These are phyloP conservation scores for Solanum ossicruentum DNA, from an alignment of 257 asterid genomes.

Conservation along the genomic window DNA sequence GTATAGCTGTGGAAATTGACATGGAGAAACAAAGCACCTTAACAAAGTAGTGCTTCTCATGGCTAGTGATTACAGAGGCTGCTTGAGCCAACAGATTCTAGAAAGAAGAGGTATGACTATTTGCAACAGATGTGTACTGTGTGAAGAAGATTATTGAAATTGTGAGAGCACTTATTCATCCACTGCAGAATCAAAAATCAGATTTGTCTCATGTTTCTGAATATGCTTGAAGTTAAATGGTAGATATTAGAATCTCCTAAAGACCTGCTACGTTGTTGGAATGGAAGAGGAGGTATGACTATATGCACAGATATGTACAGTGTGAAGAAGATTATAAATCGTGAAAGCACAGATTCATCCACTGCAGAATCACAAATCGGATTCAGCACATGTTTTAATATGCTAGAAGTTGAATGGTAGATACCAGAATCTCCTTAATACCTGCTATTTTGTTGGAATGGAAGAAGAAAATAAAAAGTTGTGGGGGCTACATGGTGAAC, in stretches of 20 bases:
- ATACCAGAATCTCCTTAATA: not conserved
- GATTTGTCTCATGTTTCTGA: not conserved
- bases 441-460: not conserved
- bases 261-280: not conserved
- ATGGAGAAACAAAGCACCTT: not conserved
- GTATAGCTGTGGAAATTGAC: not conserved
- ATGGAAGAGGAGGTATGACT: not conserved
- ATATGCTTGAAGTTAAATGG: not conserved
- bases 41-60: not conserved
- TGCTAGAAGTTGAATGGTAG: not conserved
- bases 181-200: not conserved
- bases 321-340: too few relatives aligned
- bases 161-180: not conserved
- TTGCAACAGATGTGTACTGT: not conserved
- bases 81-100: not conserved
- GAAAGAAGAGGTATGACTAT: not conserved
- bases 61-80: not conserved
- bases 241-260: not conserved
- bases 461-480: not conserved
- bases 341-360: not conserved
- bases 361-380: not conserved
- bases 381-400: not conserved
- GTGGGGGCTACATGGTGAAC: not conserved
- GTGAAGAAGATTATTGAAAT: not conserved
- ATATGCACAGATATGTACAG: too few relatives aligned